phyloP scores from a whole-genome alignment of 768 basidiomycete species.

The Amanita molliuscula region DNA sequence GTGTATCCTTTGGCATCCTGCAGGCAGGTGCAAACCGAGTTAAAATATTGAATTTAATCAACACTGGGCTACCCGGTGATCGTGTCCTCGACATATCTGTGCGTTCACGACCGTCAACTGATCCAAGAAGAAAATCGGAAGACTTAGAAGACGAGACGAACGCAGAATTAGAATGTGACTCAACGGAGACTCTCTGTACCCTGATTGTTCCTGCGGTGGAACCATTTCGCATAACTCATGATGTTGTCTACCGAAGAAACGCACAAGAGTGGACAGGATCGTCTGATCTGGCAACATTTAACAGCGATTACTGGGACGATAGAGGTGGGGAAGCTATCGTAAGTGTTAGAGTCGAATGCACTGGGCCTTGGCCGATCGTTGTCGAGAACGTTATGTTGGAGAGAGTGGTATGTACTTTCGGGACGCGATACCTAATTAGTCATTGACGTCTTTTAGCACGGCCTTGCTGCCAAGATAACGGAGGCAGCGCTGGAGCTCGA shows the following conservation, averaged over 20 bases:
- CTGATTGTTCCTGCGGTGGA: constrained; percentile 56
- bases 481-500: constrained; percentile 42
- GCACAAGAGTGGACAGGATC: constrained; percentile 31
- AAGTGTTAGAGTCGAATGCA: constrained; percentile 37
- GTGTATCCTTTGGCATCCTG: constrained; percentile 55
- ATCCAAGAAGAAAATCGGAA: constrained; percentile 12
- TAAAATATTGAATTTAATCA: constrained; percentile 57
- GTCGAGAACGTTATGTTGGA: constrained; percentile 39
- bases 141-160: constrained; percentile 11
- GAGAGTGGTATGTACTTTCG: constrained; percentile 30
- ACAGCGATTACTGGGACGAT: constrained; percentile 41
- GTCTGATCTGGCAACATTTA: constrained; percentile 44
- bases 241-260: constrained; percentile 42
- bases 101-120: constrained; percentile 36
- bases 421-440: neutral
- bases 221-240: constrained; percentile 46
- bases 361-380: constrained; percentile 45
- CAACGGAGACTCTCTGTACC: constrained; percentile 54
- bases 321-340: constrained; percentile 50
- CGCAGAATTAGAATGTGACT: constrained; percentile 15
- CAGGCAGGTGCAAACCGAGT: constrained; percentile 42
- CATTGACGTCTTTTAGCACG: constrained; percentile 23
- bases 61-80: constrained; percentile 54
- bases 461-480: constrained; percentile 33
- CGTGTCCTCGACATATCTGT: constrained; percentile 76